phyloP scores from a whole-genome alignment of 495 filamentous ascomycete genomes.

The Cenococcum geophilum region DNA sequence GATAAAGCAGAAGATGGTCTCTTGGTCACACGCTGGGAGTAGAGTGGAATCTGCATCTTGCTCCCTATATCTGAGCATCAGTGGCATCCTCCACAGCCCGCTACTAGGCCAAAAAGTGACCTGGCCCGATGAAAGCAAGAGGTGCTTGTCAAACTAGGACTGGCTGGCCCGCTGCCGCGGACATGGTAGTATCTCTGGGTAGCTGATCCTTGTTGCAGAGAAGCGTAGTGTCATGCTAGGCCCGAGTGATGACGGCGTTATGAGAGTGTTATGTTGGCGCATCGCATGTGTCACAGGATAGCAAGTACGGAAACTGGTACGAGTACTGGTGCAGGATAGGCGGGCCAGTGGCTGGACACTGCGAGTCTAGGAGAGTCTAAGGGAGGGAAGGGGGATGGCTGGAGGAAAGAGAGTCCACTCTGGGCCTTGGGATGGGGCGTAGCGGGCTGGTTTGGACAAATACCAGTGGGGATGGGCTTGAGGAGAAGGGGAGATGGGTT shows the following conservation, averaged over 20 bases:
- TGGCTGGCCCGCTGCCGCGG: conserved; percentile 31
- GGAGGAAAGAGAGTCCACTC: no score
- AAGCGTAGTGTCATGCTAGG: conserved; percentile 9
- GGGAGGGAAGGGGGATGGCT: no score
- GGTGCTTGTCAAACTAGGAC: conserved; percentile 22
- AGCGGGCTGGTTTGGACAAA: no score
- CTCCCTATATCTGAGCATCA: conserved; percentile 9
- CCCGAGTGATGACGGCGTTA: neutral
- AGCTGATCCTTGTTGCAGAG: conserved; percentile 27
- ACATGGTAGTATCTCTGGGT: conserved; percentile 28
- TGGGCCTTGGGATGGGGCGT: no score
- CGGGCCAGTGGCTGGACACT: no score
- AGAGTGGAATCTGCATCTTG: conserved; percentile 12
- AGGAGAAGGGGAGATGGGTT: no score
- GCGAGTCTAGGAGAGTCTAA: no score
- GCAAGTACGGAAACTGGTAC: neutral
- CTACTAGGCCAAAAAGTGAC: neutral
- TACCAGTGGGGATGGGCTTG: no score
- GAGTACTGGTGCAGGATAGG: neutral
- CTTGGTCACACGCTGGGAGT: conserved; percentile 15
- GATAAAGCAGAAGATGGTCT: conserved; percentile 24
- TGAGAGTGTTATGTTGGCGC: neutral
- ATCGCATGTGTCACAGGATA: neutral
- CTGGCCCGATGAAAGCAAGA: conserved; percentile 4
- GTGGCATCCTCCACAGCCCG: no score